phyloP scores from a whole-genome alignment of 192 early-diverging fungal species.

The Obelidium mucronatum region DNA sequence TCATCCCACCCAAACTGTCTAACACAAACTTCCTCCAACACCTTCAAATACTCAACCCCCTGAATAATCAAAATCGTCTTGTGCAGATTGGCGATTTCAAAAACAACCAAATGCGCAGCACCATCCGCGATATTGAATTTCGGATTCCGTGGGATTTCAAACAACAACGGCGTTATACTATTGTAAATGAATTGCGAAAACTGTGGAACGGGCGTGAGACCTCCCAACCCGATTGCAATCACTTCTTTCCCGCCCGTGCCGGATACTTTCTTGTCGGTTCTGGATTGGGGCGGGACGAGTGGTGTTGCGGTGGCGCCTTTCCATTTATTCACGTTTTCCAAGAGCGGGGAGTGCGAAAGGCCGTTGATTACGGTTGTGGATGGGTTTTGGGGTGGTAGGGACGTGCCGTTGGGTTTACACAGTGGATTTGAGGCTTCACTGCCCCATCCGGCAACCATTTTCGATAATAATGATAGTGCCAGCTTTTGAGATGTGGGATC shows the following conservation, averaged over 20 bases:
- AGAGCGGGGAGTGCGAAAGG: slow-evolving; percentile 8
- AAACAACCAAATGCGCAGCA: slow-evolving; percentile 71
- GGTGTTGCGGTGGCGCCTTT: neutral
- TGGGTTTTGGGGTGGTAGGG: slow-evolving; percentile 5
- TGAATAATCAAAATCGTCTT: slow-evolving; percentile 62
- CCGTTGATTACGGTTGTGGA: slow-evolving; percentile 29
- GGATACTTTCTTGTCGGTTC: slow-evolving; percentile 27
- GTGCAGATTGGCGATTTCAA: slow-evolving; percentile 58
- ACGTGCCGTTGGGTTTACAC: neutral
- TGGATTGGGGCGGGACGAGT: slow-evolving; percentile 2
- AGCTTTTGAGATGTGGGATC: slow-evolving; percentile 70
- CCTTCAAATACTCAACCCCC: slow-evolving; percentile 65
- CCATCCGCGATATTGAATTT: slow-evolving; percentile 80
- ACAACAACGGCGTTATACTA: slow-evolving; percentile 74
- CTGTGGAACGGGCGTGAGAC: slow-evolving; percentile 50
- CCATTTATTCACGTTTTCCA: slow-evolving; percentile 10
- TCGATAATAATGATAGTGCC: slow-evolving; percentile 73
- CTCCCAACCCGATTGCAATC: slow-evolving; percentile 28
- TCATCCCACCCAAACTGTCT: slow-evolving; percentile 33
- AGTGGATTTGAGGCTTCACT: slow-evolving; percentile 30
- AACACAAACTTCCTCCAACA: slow-evolving; percentile 64
- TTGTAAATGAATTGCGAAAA: slow-evolving; percentile 81
- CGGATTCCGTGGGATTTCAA: slow-evolving; percentile 79
- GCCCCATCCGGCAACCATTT: slow-evolving; percentile 73
- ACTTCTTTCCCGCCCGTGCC: slow-evolving; percentile 30